Conservation (phyloP, 371 early-diverging fungal genomes). For the Mortierella sp. region DNA sequence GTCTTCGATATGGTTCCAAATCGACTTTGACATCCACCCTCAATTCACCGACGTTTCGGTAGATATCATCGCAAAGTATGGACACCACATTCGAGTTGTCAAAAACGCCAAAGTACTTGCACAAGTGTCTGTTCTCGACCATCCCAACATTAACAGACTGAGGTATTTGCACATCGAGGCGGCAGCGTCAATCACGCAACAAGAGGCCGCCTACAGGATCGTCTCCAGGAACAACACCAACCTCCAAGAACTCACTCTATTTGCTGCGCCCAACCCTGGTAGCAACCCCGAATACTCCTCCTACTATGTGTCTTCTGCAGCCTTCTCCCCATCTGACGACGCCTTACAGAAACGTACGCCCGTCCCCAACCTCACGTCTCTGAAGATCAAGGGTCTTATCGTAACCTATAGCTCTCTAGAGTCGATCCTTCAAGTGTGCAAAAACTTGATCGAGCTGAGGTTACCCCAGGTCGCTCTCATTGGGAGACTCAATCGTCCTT, state of each 20-base stretch:
- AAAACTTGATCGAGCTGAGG: neutral
- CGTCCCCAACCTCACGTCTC: neutral
- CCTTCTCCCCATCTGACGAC: neutral
- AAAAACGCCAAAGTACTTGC: neutral
- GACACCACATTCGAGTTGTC: conserved; percentile 15
- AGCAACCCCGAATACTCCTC: too few species aligned
- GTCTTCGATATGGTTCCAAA: neutral
- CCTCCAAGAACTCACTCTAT: neutral
- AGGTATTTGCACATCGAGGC: neutral
- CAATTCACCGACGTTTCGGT: neutral
- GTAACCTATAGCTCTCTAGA: neutral
- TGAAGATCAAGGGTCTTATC: neutral
- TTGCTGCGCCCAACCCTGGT: neutral
- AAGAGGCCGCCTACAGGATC: neutral
- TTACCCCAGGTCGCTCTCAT: neutral
- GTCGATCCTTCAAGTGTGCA: neutral
- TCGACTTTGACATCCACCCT: conserved; percentile 5
- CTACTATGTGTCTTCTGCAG: neutral
- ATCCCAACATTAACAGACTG: neutral
- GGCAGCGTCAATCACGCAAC: neutral
- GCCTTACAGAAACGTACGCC: too few species aligned
- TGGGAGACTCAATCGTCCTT: neutral
- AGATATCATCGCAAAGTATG: conserved; percentile 2
- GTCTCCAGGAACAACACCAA: neutral
- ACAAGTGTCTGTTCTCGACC: neutral